Evolutionary conservation across 129 eudicot genomes (phyloP), one percentile per base, ranked within the genome.

Genomic region (Arctium minus): DNA sequence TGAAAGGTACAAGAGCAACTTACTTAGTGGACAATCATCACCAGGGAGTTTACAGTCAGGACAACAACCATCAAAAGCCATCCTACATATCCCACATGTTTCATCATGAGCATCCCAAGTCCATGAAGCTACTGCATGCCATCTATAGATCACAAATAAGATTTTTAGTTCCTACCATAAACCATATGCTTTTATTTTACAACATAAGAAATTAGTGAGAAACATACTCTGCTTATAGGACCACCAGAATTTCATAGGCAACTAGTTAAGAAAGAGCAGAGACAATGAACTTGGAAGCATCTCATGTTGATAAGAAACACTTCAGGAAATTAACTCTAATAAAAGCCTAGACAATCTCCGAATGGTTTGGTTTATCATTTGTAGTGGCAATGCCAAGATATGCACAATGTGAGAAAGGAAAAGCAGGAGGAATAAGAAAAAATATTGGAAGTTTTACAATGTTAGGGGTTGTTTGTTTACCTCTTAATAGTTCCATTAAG

Each of bases 101-200:
- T 96, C 99, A 82, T 96, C 99, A 76, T 93, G 98, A 30, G 98
- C 98, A 90, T 93, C 97, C 99, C 99, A 96, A 72, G 99, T 96
- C 99, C 99, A 96, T 75, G 99, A 93, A 84, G 97, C 98, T 77
- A 96, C 97, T 44, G 98, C 98, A 90, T 93, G 99, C 99, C 99
- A 96, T 81, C 94, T 91, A 68, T 36, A 82, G 39, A 85, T 77
- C 65, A 50, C 30, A 44, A 17, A 67, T 2, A 29, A 70, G 8
- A 72, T 35, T 44, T 62, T 62, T 0, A 73, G 60, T 35, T 38
- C 69, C 81, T 9, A 39, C 5, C 37, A 70, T 10, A n/a, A 78
- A 48, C 50, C 18, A 32, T 13, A 32, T 32, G 3, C 3, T 44
- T 60, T 38, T 11, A 42, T n/a, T 77, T 7, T 71, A 46, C 8